These are phyloP conservation scores for Kalmanozyma brasiliensis DNA, from an alignment of 1,284 basidiomycete species.

Conservation along the genomic window DNA sequence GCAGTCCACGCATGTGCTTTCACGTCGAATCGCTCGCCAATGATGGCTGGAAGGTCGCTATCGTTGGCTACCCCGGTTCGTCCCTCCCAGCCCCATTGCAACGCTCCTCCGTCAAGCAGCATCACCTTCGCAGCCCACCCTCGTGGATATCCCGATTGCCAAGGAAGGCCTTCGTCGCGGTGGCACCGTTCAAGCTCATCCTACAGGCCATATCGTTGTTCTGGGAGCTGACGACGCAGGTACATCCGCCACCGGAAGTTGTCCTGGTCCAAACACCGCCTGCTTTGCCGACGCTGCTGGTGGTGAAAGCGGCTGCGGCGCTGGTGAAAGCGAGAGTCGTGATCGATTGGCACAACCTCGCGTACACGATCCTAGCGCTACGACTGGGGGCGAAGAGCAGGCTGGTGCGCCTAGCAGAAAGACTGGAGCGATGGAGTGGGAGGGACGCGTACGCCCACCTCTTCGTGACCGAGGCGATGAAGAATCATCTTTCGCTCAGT, in stretches of 20 bases:
- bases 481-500: constrained; percentile 75
- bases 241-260: constrained; percentile 80
- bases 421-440: constrained; percentile 57
- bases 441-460: constrained; percentile 82
- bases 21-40: constrained; percentile 91
- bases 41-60: constrained; percentile 79
- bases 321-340: constrained; percentile 83
- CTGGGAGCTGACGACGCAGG: constrained; percentile 68
- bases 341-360: constrained; percentile 99
- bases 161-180: constrained; percentile 74
- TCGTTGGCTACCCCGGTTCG: constrained; percentile 79
- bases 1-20: constrained; percentile 98
- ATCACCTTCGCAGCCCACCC: constrained; percentile 76
- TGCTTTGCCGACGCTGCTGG: constrained; percentile 88
- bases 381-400: constrained; percentile 77
- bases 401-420: constrained; percentile 75
- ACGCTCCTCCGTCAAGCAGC: constrained; percentile 56
- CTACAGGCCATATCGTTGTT: constrained; percentile 55
- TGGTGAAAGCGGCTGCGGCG: constrained; percentile 79
- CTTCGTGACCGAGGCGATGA: constrained; percentile 92
- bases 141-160: constrained; percentile 73
- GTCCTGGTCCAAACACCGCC: constrained; percentile 96
- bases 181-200: constrained; percentile 82
- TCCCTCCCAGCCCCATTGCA: constrained; percentile 46
- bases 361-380: constrained; percentile 90